Evolutionary conservation across 192 early-diverging fungal genomes (phyloP).

Genomic region (Glomus cerebriforme): DNA sequence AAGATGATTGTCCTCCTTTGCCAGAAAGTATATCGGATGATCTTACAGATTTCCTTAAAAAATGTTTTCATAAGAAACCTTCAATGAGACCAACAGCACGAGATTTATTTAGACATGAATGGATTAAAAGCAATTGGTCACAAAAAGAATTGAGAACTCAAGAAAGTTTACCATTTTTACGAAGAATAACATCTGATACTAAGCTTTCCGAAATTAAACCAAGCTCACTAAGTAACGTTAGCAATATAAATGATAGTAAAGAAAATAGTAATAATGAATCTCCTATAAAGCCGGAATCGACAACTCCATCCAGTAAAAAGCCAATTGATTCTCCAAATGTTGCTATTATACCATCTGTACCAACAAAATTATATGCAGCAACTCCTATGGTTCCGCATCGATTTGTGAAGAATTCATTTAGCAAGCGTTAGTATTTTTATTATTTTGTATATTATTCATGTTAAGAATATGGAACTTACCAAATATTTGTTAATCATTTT

Average conservation of each 20-base stretch:
- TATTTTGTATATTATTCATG: neutral
- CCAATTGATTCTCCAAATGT: constrained; percentile 1
- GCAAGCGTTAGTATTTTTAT: constrained; percentile 49
- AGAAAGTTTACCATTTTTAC: constrained; percentile 23
- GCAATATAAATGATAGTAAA: neutral
- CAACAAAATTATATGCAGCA: constrained; percentile 25
- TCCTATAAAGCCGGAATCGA: neutral
- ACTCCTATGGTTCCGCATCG: constrained; percentile 41
- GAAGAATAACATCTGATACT: constrained; percentile 19
- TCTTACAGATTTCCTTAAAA: constrained; percentile 76
- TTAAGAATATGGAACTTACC: neutral
- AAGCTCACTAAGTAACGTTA: neutral
- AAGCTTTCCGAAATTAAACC: constrained; percentile 3
- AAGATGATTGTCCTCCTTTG: constrained; percentile 85
- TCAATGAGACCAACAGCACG: constrained; percentile 69
- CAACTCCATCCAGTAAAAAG: neutral
- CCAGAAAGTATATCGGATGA: constrained; percentile 79
- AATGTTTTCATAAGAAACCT: constrained; percentile 87
- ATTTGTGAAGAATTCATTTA: constrained; percentile 60
- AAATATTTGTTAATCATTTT: neutral
- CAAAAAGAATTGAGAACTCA: constrained; percentile 28
- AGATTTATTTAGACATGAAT: constrained; percentile 73
- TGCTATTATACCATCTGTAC: constrained; percentile 32
- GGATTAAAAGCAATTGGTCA: constrained; percentile 64
- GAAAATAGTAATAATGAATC: neutral